Conservation (phyloP, 768 basidiomycete species). For the Lepiota venenata region DNA sequence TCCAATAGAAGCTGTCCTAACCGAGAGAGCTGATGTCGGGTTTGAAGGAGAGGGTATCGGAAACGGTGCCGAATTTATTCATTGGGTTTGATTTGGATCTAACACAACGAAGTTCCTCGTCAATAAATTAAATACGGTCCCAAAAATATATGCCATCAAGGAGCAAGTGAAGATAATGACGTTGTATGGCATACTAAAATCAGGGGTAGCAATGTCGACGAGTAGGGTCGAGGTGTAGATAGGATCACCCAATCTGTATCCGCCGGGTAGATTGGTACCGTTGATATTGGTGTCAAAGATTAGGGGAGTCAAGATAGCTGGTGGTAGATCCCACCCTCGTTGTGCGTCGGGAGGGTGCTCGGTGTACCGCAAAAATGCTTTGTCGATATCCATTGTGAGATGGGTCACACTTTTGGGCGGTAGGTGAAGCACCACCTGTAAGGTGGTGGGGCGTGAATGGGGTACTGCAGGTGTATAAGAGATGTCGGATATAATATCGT, state of each 20-base stretch:
- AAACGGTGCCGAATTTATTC: neutral
- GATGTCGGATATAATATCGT: slow-evolving; percentile 60
- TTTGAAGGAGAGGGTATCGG: neutral
- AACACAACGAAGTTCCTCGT: slow-evolving; percentile 77
- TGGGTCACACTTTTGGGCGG: slow-evolving; percentile 63
- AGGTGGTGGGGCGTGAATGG: slow-evolving; percentile 71
- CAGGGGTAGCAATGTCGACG: slow-evolving; percentile 94
- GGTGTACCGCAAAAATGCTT: slow-evolving; percentile 88
- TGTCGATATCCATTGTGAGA: slow-evolving; percentile 71
- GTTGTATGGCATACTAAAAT: slow-evolving; percentile 99
- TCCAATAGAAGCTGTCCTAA: neutral
- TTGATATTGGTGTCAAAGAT: slow-evolving; percentile 14
- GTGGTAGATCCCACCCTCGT: slow-evolving; percentile 90
- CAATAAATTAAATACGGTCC: slow-evolving; percentile 84
- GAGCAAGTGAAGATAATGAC: slow-evolving; percentile 97
- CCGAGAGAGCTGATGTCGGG: neutral
- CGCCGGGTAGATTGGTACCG: slow-evolving; percentile 24
- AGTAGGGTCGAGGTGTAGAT: slow-evolving; percentile 76
- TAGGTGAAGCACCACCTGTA: slow-evolving; percentile 69
- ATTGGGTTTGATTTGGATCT: slow-evolving; percentile 16
- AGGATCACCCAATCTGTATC: slow-evolving; percentile 28
- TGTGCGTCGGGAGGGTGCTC: slow-evolving; percentile 96
- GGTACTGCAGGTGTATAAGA: slow-evolving; percentile 66
- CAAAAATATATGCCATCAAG: slow-evolving; percentile 89
- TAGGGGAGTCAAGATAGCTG: slow-evolving; percentile 67